phyloP scores from a whole-genome alignment of 2,329 filamentous ascomycete genomes.

The Immersiporthe knoxdaviesiana region DNA sequence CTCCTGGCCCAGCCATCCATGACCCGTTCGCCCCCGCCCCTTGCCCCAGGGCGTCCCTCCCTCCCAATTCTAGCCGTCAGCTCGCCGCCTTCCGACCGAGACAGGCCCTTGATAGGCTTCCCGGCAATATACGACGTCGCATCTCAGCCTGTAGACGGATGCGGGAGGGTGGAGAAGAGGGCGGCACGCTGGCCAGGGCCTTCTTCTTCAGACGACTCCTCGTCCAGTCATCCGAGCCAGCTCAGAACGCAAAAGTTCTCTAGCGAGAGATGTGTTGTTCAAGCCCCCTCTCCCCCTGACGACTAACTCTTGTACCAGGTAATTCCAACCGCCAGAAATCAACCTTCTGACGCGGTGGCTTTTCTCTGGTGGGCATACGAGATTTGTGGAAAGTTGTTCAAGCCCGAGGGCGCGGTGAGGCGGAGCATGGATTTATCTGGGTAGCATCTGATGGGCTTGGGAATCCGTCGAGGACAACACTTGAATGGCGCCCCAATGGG shows the following conservation, averaged over 20 bases:
- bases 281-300: neutral
- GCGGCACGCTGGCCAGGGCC: neutral
- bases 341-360: neutral
- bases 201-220: neutral
- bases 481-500: neutral
- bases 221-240: neutral
- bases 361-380: neutral
- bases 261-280: neutral
- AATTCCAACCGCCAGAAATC: neutral
- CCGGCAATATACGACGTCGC: constrained; percentile 3
- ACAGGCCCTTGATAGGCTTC: neutral
- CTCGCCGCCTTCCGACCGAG: neutral
- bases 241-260: neutral
- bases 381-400: neutral
- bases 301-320: neutral
- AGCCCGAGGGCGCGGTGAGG: neutral
- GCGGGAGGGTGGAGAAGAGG: neutral
- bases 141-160: neutral
- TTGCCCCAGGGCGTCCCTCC: neutral
- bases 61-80: neutral
- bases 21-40: neutral
- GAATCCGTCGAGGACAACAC: neutral
- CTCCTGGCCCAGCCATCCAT: neutral
- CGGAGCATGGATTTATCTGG: neutral
- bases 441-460: neutral